These are phyloP conservation scores for Striga hermonthica DNA, from an alignment of 305 asterid species.

Conservation along the genomic window DNA sequence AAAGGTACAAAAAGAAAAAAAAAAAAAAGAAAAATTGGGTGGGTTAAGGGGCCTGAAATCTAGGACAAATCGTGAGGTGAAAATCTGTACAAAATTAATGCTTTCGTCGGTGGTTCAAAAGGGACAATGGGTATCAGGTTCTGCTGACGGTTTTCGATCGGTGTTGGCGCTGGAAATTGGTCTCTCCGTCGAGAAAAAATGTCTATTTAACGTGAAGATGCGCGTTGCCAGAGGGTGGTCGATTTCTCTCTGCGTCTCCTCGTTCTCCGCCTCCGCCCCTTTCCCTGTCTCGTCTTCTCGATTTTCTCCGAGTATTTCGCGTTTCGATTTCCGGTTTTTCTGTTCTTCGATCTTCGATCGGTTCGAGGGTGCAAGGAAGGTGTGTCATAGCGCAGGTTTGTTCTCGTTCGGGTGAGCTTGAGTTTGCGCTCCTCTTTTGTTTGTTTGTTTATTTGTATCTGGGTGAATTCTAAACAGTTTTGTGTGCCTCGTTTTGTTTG, in stretches of 20 bases:
- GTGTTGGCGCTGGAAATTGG: conserved; percentile 30
- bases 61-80: conserved; percentile 23
- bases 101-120: conserved; percentile 19
- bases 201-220: conserved; percentile 64
- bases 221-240: conserved; percentile 57
- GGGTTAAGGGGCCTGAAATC: conserved; percentile 12
- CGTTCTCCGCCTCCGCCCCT: conserved; percentile 38
- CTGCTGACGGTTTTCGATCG: conserved; percentile 34
- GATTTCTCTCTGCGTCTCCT: conserved; percentile 47
- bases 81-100: conserved; percentile 30
- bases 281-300: conserved; percentile 21
- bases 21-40: conserved; percentile 6
- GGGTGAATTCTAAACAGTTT: neutral
- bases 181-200: conserved; percentile 29
- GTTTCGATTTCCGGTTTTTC: conserved; percentile 37
- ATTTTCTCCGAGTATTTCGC: conserved; percentile 41
- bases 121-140: conserved; percentile 37
- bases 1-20: too few relatives aligned
- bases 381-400: conserved; percentile 49
- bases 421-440: neutral
- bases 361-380: conserved; percentile 40
- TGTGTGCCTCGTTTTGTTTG: neutral
- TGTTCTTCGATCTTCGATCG: conserved; percentile 39
- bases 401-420: conserved; percentile 17
- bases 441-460: neutral